Evolutionary conservation across 257 asterid genomes (phyloP).

Genomic region (Rubia yunnanensis): DNA sequence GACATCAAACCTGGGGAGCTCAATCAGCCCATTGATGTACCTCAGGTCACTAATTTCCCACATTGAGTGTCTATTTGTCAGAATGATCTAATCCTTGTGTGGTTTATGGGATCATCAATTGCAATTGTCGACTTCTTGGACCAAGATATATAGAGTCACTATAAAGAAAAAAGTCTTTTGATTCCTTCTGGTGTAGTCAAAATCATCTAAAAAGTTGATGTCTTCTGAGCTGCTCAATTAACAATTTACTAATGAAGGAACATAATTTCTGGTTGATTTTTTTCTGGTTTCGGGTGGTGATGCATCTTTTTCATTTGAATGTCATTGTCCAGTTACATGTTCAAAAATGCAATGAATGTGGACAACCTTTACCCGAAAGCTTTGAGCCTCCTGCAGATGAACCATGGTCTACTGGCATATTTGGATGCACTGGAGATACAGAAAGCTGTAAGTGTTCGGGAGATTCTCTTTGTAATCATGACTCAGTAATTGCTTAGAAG

Average conservation of each 20-base stretch:
- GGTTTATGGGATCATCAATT: not conserved
- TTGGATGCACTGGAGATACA: slow-evolving; percentile 68
- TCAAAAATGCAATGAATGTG: slow-evolving; percentile 89
- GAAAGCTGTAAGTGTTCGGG: slow-evolving; percentile 71
- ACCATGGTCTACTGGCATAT: slow-evolving; percentile 93
- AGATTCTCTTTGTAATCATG: not conserved
- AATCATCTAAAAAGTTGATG: not conserved
- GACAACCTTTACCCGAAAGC: slow-evolving; percentile 96
- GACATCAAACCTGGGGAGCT: slow-evolving; percentile 94
- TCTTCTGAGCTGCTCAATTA: not conserved
- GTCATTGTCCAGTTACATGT: slow-evolving; percentile 55
- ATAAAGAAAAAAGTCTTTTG: not conserved
- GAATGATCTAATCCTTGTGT: not conserved
- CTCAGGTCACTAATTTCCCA: slow-evolving; percentile 35
- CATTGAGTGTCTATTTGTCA: not conserved
- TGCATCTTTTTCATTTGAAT: slow-evolving; percentile 11
- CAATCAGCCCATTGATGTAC: slow-evolving; percentile 91
- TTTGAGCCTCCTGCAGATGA: slow-evolving; percentile 88
- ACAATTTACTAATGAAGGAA: not conserved
- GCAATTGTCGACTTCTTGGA: not conserved
- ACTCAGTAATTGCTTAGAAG: not conserved
- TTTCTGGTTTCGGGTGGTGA: not conserved
- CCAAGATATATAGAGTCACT: not conserved
- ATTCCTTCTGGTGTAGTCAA: not conserved
- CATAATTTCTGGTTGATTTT: not conserved